Percentiles rank a stretch among this genome's conserved stretches.
Conservation (phyloP, 805 yeast species). For the Alloascoidea africana region DNA sequence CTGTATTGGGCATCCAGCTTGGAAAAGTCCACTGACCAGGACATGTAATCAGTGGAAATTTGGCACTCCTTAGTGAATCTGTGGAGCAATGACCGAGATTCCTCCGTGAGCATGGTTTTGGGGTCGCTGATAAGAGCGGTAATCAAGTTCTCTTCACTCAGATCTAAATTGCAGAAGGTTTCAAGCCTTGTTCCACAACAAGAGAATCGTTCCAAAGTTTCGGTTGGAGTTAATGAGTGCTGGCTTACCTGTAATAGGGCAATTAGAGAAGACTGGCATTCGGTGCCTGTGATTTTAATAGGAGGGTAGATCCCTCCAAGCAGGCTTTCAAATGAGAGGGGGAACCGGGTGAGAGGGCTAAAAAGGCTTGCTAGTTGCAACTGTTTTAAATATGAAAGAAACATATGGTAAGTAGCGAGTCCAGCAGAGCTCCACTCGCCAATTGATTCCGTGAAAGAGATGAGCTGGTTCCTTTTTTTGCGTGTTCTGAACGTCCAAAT, state of each 20-base stretch:
- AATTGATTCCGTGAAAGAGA: neutral
- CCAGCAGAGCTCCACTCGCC: neutral
- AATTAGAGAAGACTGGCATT: neutral
- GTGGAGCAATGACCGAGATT: neutral
- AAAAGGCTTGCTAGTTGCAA: neutral
- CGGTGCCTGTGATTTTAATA: neutral
- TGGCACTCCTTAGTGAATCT: neutral
- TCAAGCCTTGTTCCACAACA: too few species aligned
- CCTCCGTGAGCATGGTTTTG: neutral
- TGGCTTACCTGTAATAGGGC: neutral
- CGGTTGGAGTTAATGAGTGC: neutral
- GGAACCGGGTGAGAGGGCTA: neutral
- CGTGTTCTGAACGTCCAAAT: neutral
- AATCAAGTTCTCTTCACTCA: neutral
- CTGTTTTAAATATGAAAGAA: neutral
- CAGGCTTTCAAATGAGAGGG: neutral
- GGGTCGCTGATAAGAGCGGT: neutral
- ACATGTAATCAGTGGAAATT: neutral
- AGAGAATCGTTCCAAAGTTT: neutral
- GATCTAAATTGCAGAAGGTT: too few species aligned
- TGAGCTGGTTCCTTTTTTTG: neutral
- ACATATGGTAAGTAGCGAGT: slow-evolving; percentile 1
- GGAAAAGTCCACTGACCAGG: neutral
- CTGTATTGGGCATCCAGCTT: neutral
- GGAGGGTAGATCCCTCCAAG: neutral